Conservation (phyloP, 208 protist species). For the Trypanosoma lewisi region DNA sequence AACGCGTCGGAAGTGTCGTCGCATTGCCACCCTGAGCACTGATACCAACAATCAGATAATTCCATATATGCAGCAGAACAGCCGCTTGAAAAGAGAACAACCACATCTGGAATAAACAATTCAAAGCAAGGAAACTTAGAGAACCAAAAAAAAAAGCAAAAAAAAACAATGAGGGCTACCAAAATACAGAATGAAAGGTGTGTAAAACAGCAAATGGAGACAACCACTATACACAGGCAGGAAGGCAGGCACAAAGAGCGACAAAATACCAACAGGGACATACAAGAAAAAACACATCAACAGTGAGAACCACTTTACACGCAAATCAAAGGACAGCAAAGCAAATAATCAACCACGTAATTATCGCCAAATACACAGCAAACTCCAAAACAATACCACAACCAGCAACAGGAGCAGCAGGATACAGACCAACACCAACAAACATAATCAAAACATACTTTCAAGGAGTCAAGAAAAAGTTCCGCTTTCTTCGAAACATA, state of each 20-base stretch:
- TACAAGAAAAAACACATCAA: too few species aligned
- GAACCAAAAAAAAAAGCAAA: neutral
- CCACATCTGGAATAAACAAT: neutral
- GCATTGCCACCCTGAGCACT: neutral
- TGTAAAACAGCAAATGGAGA: too few species aligned
- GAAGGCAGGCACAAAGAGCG: too few species aligned
- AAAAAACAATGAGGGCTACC: constrained; percentile 10
- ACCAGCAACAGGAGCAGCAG: neutral
- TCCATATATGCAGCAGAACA: neutral
- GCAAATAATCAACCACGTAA: too few species aligned
- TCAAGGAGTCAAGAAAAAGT: neutral
- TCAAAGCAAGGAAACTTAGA: neutral
- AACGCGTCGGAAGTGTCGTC: neutral
- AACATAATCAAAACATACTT: neutral
- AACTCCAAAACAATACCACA: neutral
- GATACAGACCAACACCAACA: neutral
- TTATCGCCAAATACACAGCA: too few species aligned
- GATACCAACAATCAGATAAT: neutral
- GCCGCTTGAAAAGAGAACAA: neutral
- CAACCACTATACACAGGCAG: too few species aligned
- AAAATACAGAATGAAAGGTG: too few species aligned
- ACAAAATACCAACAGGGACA: too few species aligned
- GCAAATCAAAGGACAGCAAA: too few species aligned
- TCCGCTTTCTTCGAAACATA: constrained; percentile 3
- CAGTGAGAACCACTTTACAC: too few species aligned